Percentiles rank a stretch among this genome's conserved stretches.
Conservation (phyloP, 257 asterid species). For the Nyctanthes arbortristis region DNA sequence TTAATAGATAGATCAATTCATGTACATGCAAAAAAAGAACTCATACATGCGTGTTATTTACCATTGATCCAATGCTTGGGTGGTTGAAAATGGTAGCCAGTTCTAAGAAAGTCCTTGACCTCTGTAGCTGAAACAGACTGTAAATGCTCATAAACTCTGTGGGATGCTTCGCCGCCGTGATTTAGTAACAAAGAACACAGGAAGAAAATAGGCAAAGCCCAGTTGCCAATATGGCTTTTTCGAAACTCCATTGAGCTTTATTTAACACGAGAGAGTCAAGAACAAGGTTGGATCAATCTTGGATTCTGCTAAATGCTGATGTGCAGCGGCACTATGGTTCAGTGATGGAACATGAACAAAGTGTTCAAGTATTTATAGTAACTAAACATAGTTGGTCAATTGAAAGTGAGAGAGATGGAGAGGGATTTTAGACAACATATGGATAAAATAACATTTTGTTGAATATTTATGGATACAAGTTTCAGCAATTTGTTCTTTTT, state of each 20-base stretch:
- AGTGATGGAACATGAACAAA: no score
- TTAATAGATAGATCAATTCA: background rate
- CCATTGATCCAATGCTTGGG: constrained; percentile 52
- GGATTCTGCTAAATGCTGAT: no score
- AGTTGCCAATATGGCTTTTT: background rate
- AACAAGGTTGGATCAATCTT: no score
- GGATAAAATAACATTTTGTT: no score
- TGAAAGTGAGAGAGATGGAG: no score
- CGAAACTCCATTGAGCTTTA: background rate
- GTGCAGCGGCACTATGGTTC: no score
- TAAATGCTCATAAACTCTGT: constrained; percentile 19
- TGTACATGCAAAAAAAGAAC: background rate
- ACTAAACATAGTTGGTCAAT: no score
- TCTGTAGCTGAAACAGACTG: constrained; percentile 11
- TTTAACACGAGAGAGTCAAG: no score
- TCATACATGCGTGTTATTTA: background rate
- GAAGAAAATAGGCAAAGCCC: constrained; percentile 11
- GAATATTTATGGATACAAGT: no score
- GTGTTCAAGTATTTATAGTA: no score
- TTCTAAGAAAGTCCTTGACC: constrained; percentile 33
- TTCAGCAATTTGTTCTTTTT: no score
- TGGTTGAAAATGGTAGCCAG: constrained; percentile 65
- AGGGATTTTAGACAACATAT: no score
- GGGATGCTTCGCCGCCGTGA: constrained; percentile 31
- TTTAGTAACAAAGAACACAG: constrained; percentile 1